Conservation (phyloP, 352 stramenopile genomes). For the Phytophthora podocarpi region DNA sequence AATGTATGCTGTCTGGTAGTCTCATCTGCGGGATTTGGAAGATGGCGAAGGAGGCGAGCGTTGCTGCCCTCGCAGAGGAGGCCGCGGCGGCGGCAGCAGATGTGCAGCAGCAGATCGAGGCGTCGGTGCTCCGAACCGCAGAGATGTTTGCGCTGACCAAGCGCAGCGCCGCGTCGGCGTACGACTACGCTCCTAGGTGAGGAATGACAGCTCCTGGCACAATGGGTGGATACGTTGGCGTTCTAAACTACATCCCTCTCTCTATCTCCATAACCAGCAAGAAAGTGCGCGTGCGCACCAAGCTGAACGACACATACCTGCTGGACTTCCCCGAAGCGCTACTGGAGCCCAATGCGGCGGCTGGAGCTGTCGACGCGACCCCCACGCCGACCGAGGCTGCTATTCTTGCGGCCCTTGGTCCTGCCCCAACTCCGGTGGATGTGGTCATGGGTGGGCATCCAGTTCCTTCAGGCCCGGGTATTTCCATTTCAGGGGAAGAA, state of each 20-base stretch:
- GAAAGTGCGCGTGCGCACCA: slow-evolving; percentile 72
- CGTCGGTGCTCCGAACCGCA: slow-evolving; percentile 67
- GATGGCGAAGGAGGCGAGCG: slow-evolving; percentile 14
- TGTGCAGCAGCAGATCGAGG: slow-evolving; percentile 52
- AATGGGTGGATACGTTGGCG: background rate
- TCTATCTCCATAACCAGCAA: slow-evolving; percentile 48
- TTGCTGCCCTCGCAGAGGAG: background rate
- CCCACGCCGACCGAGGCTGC: slow-evolving; percentile 9
- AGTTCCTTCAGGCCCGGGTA: slow-evolving; percentile 17
- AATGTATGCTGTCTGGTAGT: too few species aligned
- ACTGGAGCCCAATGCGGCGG: slow-evolving; percentile 37
- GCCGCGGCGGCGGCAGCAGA: background rate
- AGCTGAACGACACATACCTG: slow-evolving; percentile 61
- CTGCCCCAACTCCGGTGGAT: slow-evolving; percentile 4
- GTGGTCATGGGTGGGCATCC: slow-evolving; percentile 23
- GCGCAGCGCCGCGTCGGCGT: slow-evolving; percentile 40
- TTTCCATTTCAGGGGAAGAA: slow-evolving; percentile 22
- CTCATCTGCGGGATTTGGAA: too few species aligned
- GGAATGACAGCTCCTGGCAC: too few species aligned
- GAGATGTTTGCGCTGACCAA: slow-evolving; percentile 81
- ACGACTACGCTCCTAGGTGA: slow-evolving; percentile 72
- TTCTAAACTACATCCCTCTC: slow-evolving; percentile 3
- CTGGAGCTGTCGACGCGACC: slow-evolving; percentile 1
- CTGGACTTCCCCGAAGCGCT: slow-evolving; percentile 62
- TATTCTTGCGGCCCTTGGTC: background rate